A percentile compares a stretch with the other conserved stretches of the same genome.
phyloP scores from a whole-genome alignment of 306 rosid species.

The barrel medic (Medicago truncatula) region DNA sequence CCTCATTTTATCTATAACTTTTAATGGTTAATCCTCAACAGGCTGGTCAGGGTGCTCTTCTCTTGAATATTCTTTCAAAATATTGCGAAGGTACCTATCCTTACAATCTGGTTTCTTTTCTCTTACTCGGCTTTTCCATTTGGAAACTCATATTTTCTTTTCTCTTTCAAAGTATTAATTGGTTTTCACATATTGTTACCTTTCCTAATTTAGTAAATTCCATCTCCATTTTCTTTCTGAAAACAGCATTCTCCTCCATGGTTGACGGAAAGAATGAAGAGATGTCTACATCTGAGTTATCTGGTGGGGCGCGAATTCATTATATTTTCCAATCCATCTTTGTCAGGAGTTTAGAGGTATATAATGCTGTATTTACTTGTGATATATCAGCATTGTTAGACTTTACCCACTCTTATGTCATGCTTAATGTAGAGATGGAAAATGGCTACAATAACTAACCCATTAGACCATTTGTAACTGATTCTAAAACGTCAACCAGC shows the following conservation, averaged over 20 bases:
- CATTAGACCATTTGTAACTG: not conserved
- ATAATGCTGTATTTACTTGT: constrained; percentile 24
- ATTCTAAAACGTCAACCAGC: not conserved
- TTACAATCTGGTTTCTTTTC: constrained; percentile 13
- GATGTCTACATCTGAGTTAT: constrained; percentile 92
- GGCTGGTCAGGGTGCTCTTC: constrained; percentile 99
- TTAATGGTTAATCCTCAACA: constrained; percentile 42
- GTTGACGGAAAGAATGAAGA: constrained; percentile 97
- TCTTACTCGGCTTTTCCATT: constrained; percentile 19
- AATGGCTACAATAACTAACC: not conserved
- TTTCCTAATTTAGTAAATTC: constrained; percentile 29
- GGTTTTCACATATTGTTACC: constrained; percentile 5
- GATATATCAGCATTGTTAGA: constrained; percentile 10
- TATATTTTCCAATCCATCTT: constrained; percentile 93
- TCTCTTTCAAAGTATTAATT: not conserved
- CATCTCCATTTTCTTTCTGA: constrained; percentile 32
- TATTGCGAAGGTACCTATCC: constrained; percentile 79
- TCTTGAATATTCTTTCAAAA: constrained; percentile 92
- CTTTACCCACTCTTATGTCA: not conserved
- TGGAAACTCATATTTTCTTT: constrained; percentile 14
- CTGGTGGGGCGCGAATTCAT: constrained; percentile 96
- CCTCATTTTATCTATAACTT: constrained; percentile 22
- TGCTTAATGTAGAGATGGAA: constrained; percentile 21
- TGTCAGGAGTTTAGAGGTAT: constrained; percentile 95
- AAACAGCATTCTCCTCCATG: constrained; percentile 92